Conservation (phyloP, 2,329 filamentous ascomycete species). For the Pleurostoma richardsiae region DNA sequence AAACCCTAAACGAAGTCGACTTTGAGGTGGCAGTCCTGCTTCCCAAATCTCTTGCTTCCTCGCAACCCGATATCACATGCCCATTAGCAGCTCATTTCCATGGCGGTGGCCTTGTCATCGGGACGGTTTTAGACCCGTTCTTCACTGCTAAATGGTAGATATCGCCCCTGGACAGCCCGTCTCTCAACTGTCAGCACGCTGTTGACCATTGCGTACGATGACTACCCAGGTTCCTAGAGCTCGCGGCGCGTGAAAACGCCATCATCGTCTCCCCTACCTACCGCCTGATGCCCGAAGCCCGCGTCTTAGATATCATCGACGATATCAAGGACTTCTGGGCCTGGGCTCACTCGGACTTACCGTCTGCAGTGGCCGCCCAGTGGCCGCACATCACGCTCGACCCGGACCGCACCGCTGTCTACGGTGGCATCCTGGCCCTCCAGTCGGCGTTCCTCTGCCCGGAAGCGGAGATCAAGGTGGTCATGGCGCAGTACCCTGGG, state of each 20-base stretch:
- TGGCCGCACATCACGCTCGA: constrained; percentile 7
- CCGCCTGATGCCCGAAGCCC: constrained; percentile 44
- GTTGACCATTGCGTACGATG: neutral
- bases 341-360: constrained; percentile 27
- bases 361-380: neutral
- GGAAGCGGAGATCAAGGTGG: constrained; percentile 10
- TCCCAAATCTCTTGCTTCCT: neutral
- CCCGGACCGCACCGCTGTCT: constrained; percentile 9
- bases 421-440: constrained; percentile 15
- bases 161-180: constrained; percentile 6
- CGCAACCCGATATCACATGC: neutral
- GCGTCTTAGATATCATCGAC: constrained; percentile 35
- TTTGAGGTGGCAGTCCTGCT: neutral
- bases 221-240: constrained; percentile 25
- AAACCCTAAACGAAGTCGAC: neutral
- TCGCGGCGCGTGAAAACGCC: constrained; percentile 30
- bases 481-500: constrained; percentile 11
- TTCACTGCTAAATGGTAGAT: constrained; percentile 10
- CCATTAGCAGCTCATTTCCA: constrained; percentile 10
- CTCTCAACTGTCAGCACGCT: neutral
- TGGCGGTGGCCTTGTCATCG: constrained; percentile 11
- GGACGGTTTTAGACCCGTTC: constrained; percentile 10
- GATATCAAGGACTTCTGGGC: constrained; percentile 43
- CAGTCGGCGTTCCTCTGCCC: constrained; percentile 14
- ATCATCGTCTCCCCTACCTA: constrained; percentile 43